Conservation (phyloP, 176 grass and related monocot species). For the Chloris gayana region DNA sequence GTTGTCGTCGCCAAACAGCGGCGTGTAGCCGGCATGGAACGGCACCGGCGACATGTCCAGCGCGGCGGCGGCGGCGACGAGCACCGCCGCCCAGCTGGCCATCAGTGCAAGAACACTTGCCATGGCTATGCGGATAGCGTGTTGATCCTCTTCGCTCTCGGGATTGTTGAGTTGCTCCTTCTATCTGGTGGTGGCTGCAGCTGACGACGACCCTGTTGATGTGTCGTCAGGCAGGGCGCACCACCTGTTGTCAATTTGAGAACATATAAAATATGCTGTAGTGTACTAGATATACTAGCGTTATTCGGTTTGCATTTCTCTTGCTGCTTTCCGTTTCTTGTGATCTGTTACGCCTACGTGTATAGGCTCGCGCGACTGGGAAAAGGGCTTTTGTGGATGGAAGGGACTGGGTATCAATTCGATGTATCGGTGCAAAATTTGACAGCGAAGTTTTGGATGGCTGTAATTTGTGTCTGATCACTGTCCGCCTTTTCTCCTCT, state of each 20-base stretch:
- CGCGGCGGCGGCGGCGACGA: slow-evolving; percentile 1
- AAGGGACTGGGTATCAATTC: background rate
- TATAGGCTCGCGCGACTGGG: background rate
- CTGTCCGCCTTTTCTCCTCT: background rate
- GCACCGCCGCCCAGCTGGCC: background rate
- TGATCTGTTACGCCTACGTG: background rate
- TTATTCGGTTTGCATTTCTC: background rate
- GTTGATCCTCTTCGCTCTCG: background rate
- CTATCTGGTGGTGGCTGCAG: background rate
- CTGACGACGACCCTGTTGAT: background rate
- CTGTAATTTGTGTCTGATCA: background rate
- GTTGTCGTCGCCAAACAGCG: slow-evolving; percentile 77
- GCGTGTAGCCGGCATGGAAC: slow-evolving; percentile 63
- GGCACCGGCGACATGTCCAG: slow-evolving; percentile 49
- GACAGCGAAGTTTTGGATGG: background rate
- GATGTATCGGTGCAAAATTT: background rate
- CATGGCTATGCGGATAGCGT: background rate
- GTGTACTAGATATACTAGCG: background rate
- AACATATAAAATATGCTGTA: background rate
- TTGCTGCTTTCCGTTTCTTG: background rate
- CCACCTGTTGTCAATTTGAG: background rate
- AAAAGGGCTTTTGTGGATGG: slow-evolving; percentile 12
- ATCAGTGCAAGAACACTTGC: background rate
- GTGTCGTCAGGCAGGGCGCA: background rate
- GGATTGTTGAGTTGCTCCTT: background rate